phyloP scores from a whole-genome alignment of 441 rosid species.

The Lepidium campestre region DNA sequence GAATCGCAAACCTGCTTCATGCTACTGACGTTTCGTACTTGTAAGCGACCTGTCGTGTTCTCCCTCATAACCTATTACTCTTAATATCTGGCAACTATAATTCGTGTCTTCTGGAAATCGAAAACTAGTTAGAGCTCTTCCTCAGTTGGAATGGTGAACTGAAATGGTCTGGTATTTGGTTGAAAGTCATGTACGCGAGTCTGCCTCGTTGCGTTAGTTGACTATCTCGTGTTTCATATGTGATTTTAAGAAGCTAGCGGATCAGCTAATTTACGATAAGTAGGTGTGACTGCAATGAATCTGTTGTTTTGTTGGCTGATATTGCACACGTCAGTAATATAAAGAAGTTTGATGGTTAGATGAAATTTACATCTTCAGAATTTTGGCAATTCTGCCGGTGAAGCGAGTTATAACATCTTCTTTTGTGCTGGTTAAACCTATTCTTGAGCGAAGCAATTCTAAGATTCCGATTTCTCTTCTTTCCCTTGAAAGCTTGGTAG shows the following conservation, averaged over 20 bases:
- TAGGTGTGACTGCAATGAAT: not conserved
- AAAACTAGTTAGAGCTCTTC: not conserved
- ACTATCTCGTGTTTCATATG: not conserved
- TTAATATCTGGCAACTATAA: slow-evolving; percentile 8
- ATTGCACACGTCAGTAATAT: not conserved
- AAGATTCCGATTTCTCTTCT: not conserved
- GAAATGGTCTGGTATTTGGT: not conserved
- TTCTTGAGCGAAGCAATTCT: too few species aligned
- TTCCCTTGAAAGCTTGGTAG: not conserved
- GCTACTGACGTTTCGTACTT: slow-evolving; percentile 80
- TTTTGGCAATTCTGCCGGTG: slow-evolving; percentile 8
- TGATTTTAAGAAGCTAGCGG: not conserved
- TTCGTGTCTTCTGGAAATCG: not conserved
- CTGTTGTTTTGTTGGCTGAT: slow-evolving; percentile 6
- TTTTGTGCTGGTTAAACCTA: too few species aligned
- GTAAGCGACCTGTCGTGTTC: slow-evolving; percentile 44
- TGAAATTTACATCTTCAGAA: not conserved
- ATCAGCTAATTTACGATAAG: slow-evolving; percentile 1
- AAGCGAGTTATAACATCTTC: too few species aligned
- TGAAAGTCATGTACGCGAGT: not conserved
- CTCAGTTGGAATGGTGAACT: not conserved
- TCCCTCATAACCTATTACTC: not conserved
- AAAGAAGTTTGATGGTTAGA: not conserved
- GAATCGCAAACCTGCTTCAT: slow-evolving; percentile 74
- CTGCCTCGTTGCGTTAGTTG: slow-evolving; percentile 1